Base-by-base conservation (phyloP, 805 yeast species). In the Wickerhamiella occidentalis region DNA sequence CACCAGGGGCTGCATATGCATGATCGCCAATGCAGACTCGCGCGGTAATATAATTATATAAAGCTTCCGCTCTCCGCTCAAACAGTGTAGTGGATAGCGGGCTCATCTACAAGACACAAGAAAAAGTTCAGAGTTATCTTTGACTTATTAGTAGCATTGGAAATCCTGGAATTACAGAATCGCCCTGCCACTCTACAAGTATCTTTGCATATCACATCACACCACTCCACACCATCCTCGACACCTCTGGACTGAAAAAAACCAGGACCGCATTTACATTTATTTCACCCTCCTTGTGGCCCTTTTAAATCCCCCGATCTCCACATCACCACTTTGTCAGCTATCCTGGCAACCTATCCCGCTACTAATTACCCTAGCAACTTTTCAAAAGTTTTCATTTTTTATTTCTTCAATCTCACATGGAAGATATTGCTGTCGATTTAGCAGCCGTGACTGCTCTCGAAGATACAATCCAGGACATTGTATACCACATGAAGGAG, bases 381-480 rank as follows among this genome's bases (percentile, higher is more conserved):
- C 42, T 38, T 22, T 19, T 7, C 5, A 38, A 21, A 36, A 36
- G 17, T 36, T 36, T 36, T 6, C 40, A 6, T 12, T 13, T 12
- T 7, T 7, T 13, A 7, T 30, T 17, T 15, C 19, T 15, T 18
- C 8, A 26, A 30, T 30, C 40, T 33, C 26, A 21, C 8, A 42
- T 21, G 28, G 37, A 47, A 26, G 15, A 35, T 22, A 13, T n/a
- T n/a, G 12, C 44, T 23, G 45, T 47, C 6, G 56, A 55, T 15
- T 42, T 48, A 2, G 56, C 61, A 5, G 58, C 61, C 3, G 53
- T 53, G 15, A 29, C 48, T n/a, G 57, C 58, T 2, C 36, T 56
- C 2, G 55, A 52, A 5, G 61, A 57, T 33, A 51, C 54, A 3
- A 55, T 53, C 23, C 46, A 33, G n/a, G 61, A 58, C 21, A 55